Evolutionary conservation across 306 rosid species (phyloP).

Genomic region (Vigna unguiculata): DNA sequence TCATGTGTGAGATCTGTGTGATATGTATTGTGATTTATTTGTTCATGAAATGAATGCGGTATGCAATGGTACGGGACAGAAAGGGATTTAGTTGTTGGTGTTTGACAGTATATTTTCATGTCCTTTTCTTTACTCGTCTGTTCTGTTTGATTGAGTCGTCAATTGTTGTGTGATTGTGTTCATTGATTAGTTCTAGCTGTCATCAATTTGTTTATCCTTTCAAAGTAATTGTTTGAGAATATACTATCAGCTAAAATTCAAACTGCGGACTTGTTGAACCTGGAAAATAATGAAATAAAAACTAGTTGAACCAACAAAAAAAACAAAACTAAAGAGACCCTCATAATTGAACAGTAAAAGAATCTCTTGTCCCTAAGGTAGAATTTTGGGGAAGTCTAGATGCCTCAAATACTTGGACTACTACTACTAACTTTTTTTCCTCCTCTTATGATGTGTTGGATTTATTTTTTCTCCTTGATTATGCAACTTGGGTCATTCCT

Average conservation of each 20-base stretch:
- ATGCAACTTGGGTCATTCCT: conserved; percentile 6
- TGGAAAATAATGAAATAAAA: not conserved
- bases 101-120: not conserved
- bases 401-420: not conserved
- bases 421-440: not conserved
- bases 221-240: not conserved
- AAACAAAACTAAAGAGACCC: not conserved
- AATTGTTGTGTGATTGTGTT: not conserved
- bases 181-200: not conserved
- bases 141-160: conserved; percentile 18
- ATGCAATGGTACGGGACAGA: not conserved
- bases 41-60: not conserved
- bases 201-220: not conserved
- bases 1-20: not conserved
- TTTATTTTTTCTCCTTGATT: conserved; percentile 17
- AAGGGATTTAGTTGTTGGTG: conserved; percentile 26
- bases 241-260: conserved; percentile 9
- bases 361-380: not conserved
- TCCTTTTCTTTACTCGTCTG: no score
- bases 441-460: conserved; percentile 3
- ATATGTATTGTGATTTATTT: not conserved
- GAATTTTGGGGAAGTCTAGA: not conserved
- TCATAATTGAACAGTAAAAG: not conserved
- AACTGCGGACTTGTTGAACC: conserved; percentile 37
- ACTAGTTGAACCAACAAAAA: not conserved